Base-by-base conservation (phyloP, 345 rosid species). In the Lepidium sativum region DNA sequence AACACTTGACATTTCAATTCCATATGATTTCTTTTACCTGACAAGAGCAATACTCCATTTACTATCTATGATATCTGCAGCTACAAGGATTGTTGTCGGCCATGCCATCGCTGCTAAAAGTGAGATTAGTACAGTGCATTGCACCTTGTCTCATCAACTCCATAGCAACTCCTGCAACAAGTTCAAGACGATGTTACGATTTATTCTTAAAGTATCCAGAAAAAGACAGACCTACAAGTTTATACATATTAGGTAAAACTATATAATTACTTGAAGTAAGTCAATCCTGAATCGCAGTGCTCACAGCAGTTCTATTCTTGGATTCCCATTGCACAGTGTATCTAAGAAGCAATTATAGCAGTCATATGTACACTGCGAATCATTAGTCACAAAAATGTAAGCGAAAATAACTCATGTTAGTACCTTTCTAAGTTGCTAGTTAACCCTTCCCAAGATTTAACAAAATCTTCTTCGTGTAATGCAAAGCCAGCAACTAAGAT, bases 241-340 rank as follows among this genome's bases (percentile, higher is more conserved):
- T 59, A 9, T 1, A 1, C 11, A 10, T 33, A 18, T 6, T 21
- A 5, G 29, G 67, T 55, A 37, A 80, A 78, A 74, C 51, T 57
- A 66, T 14, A 47, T 32, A 9, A 9, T 88, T 91, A 91, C 98
- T 86, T 81, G 97, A 94, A 70, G 97, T 90, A 74, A 94, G 88
- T 95, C 95, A 94, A 73, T 94, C 99, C 75, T 86, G 96, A 80
- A 94, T 88, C 18, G 97, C 92, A 41, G 96, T 87, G 89, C 99
- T 94, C 73, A 94, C 90, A 62, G 96, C 96, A 65, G 87, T 82
- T 70, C 90, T 72, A 77, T 87, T 84, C 74, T 80, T 75, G 25
- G 97, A 82, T 77, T 94, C 99, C 99, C 99, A 90, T 73, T 83
- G 91, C 76, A 90, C 75, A 2, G 75, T 86, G 73, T 88, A 88